These are phyloP conservation scores for Suillus tomentosus DNA, from an alignment of 768 basidiomycete species.

Conservation along the genomic window DNA sequence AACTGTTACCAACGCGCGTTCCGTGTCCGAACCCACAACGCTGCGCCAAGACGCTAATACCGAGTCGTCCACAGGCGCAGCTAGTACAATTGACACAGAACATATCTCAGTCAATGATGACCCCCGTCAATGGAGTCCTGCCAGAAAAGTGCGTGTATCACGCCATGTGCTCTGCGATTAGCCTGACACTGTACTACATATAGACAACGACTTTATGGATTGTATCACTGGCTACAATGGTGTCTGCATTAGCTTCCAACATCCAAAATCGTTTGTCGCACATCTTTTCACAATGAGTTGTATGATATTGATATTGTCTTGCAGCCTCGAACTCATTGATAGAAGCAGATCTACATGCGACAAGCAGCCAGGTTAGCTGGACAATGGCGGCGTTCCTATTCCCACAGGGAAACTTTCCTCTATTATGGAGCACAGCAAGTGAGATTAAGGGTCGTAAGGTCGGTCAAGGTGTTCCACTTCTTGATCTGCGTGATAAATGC, in stretches of 20 bases:
- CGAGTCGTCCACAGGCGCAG: background rate
- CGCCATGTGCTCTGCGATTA: background rate
- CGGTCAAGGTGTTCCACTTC: background rate
- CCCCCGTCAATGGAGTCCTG: constrained; percentile 57
- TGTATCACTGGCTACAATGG: constrained; percentile 13
- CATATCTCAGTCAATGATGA: constrained; percentile 53
- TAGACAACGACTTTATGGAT: constrained; percentile 26
- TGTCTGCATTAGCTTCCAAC: constrained; percentile 25
- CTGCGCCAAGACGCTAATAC: background rate
- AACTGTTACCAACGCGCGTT: background rate
- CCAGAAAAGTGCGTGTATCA: constrained; percentile 50
- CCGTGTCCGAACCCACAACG: background rate
- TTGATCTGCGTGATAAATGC: background rate
- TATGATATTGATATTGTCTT: background rate
- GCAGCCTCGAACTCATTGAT: constrained; percentile 66
- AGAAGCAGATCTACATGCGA: constrained; percentile 61
- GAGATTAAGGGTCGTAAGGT: constrained; percentile 61
- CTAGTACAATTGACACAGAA: constrained; percentile 34
- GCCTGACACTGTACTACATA: background rate
- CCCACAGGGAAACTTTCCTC: constrained; percentile 66
- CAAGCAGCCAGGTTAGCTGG: constrained; percentile 61
- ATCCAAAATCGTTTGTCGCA: constrained; percentile 31
- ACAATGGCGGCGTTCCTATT: constrained; percentile 71
- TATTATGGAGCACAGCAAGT: constrained; percentile 68
- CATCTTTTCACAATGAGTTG: constrained; percentile 1